Base-by-base conservation (phyloP, 495 filamentous ascomycete genomes). In the Hypoxylon cercidicola region DNA sequence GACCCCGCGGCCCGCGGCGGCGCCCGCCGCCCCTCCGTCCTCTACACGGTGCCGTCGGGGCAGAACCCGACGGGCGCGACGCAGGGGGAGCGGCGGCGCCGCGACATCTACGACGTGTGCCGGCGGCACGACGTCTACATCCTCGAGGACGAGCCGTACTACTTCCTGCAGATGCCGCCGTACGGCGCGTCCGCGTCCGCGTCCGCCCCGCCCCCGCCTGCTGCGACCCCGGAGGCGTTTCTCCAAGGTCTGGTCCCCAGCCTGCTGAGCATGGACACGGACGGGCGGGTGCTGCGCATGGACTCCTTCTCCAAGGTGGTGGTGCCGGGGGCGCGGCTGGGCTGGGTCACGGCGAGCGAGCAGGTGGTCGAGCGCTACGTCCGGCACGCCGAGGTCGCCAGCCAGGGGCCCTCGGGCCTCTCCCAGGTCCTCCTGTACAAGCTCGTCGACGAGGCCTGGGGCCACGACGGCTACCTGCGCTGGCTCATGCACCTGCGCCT, bases 111-210 rank as follows among this genome's bases (percentile, higher is more conserved):
- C 78, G 80, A 76, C 11, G 83, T 97, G 12, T 87, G 87, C 23
- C 87, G 88, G 73, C 90, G 91, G 76, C 90, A 96, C 72, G 92
- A 97, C 71, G 55, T 97, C 44, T 89, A 85, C 75, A 93, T 98
- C 74, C 70, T 98, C 62, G 94, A 98, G 77, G 94, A 98, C 73
- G 94, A 98, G 72, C 94, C 94, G n/a, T 97, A 97, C 78, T 90
- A 91, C 75, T 99, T 94, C 80, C 82, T 99, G 49, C 95, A 99
- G 79, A 97, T 99, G 93, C 87, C 91, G 72, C 87, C 91, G 1
- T 95, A 93, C 76, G 81, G 81, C 12, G 85, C 82, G 50, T 51
- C 64, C 43, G 70, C 30, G 39, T 60, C 72, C 18, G 64, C 73
- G 1, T 28, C 13, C 3, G 28, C 48, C 0, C 40, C 54, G 6